phyloP scores from a whole-genome alignment of 768 basidiomycete genomes.

The Termitomyces sp. region DNA sequence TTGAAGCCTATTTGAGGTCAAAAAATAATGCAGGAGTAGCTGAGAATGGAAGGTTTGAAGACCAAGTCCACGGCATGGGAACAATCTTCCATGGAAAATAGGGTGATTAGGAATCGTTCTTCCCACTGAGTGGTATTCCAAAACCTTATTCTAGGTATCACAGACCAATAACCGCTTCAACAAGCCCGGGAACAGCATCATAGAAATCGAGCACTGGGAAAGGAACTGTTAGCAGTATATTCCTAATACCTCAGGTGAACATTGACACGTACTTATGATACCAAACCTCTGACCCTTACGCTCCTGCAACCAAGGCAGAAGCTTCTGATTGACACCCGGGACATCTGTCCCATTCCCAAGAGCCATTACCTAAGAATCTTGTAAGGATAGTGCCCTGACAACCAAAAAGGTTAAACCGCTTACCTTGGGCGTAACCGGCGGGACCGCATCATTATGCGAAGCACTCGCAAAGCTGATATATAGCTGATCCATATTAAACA shows the following conservation, averaged over 20 bases:
- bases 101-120: not conserved
- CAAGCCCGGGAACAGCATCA: slow-evolving; percentile 36
- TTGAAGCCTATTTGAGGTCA: too few relatives aligned
- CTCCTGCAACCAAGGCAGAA: slow-evolving; percentile 36
- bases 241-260: not conserved
- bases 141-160: slow-evolving; percentile 1
- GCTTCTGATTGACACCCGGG: slow-evolving; percentile 36
- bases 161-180: slow-evolving; percentile 39
- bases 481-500: slow-evolving; percentile 31
- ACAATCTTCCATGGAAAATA: not conserved
- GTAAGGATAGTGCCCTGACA: not conserved
- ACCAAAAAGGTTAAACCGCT: not conserved
- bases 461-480: slow-evolving; percentile 46
- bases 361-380: slow-evolving; percentile 39
- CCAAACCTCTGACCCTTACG: slow-evolving; percentile 40
- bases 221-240: not conserved
- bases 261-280: slow-evolving; percentile 33
- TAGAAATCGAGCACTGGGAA: slow-evolving; percentile 43
- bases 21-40: not conserved
- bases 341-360: slow-evolving; percentile 30
- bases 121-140: not conserved
- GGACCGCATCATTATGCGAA: slow-evolving; percentile 27
- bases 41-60: not conserved
- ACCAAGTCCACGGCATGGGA: not conserved
- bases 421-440: slow-evolving; percentile 31